Percentiles rank a stretch among this genome's conserved stretches.
Conservation (phyloP, 2,329 filamentous ascomycete genomes). For the Gyromitra esculenta region DNA sequence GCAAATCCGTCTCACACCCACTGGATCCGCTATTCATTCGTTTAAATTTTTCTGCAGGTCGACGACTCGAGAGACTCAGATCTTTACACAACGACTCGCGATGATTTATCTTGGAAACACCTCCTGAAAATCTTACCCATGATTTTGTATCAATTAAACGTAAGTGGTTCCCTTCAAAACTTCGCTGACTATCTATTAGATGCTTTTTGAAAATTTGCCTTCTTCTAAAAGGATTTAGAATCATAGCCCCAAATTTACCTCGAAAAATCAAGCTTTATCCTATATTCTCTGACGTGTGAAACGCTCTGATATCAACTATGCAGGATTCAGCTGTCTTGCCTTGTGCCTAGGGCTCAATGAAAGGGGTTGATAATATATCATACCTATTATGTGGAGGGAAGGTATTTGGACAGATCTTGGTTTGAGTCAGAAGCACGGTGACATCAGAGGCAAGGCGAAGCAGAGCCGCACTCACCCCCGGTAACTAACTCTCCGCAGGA, state of each 20-base stretch:
- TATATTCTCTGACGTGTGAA: not conserved
- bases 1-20: not conserved
- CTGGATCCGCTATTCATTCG: slow-evolving; percentile 5
- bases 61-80: not conserved
- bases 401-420: not conserved
- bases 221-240: not conserved
- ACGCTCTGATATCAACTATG: not conserved
- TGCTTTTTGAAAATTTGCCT: not conserved
- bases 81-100: not conserved
- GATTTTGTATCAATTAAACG: not conserved
- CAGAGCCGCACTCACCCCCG: slow-evolving; percentile 33
- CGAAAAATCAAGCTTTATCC: not conserved
- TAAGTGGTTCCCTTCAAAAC: not conserved
- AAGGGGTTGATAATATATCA: not conserved
- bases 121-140: not conserved
- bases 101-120: not conserved
- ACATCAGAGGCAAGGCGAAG: slow-evolving; percentile 32
- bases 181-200: not conserved
- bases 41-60: not conserved
- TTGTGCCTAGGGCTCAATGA: not conserved
- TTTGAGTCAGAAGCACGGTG: slow-evolving; percentile 17
- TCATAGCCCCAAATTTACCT: not conserved
- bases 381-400: not conserved
- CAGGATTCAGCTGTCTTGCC: not conserved
- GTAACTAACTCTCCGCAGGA: slow-evolving; percentile 10